Conservation (phyloP, 352 stramenopile species). For the Synura sp. region DNA sequence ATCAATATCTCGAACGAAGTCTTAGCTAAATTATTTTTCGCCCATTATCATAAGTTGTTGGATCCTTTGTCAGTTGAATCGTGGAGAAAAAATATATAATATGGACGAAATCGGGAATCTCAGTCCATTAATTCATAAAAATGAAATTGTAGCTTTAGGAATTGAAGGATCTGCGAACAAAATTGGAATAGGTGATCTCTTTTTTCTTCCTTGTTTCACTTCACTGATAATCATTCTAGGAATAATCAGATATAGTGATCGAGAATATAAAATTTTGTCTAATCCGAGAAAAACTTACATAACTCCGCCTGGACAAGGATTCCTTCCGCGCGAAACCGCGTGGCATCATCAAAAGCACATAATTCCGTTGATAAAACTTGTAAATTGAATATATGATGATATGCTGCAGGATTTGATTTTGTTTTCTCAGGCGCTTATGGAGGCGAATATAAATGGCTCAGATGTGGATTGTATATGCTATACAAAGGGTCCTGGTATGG, state of each 20-base stretch:
- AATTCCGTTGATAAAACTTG: conserved; percentile 78
- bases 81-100: no score
- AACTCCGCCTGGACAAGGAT: conserved; percentile 91
- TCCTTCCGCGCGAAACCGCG: conserved; percentile 95
- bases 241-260: conserved; percentile 54
- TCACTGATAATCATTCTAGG: conserved; percentile 55
- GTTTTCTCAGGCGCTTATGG: conserved; percentile 65
- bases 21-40: no score
- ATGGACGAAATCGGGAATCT: no score
- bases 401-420: background rate
- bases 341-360: conserved; percentile 98
- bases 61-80: no score
- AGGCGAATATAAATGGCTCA: conserved; percentile 73
- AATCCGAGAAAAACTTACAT: conserved; percentile 99
- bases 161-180: conserved; percentile 99
- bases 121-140: no score
- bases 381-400: background rate
- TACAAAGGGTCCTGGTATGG: conserved; percentile 92
- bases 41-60: no score
- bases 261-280: conserved; percentile 81
- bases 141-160: conserved; percentile 86
- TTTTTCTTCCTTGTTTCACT: conserved; percentile 49
- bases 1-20: no score
- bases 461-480: conserved; percentile 90
- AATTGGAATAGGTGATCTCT: conserved; percentile 63